These are phyloP conservation scores for Colletotrichum viniferum DNA, from an alignment of 2,329 filamentous ascomycete species.

Conservation along the genomic window DNA sequence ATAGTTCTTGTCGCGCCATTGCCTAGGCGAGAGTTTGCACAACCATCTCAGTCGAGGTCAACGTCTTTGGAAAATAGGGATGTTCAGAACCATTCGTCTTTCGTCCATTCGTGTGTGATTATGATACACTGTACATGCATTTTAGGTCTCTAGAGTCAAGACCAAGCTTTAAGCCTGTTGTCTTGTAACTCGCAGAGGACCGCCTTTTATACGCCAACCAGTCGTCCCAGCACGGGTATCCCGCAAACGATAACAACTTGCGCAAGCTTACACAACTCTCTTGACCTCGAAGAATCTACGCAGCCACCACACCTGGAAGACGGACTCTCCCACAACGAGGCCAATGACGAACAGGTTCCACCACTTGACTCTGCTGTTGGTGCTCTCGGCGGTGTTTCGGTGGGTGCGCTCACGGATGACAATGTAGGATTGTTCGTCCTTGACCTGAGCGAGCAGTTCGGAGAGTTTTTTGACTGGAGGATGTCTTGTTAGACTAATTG, in stretches of 20 bases:
- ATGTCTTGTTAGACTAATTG: background rate
- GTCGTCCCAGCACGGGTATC: constrained; percentile 6
- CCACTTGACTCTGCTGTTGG: constrained; percentile 97
- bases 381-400: constrained; percentile 98
- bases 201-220: background rate
- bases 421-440: constrained; percentile 98
- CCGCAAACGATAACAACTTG: background rate
- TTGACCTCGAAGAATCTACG: constrained; percentile 96
- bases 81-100: background rate
- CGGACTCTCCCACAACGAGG: constrained; percentile 85
- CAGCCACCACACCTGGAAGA: constrained; percentile 99
- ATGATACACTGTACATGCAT: constrained; percentile 12
- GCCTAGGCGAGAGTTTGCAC: background rate
- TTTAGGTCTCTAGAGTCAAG: background rate
- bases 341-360: constrained; percentile 97
- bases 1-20: background rate
- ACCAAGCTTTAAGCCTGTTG: background rate
- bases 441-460: constrained; percentile 87
- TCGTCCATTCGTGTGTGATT: constrained; percentile 12
- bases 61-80: background rate
- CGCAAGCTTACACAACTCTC: constrained; percentile 61
- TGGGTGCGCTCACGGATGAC: constrained; percentile 93
- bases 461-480: constrained; percentile 76
- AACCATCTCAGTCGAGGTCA: background rate
- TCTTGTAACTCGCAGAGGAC: background rate